Percentiles rank a stretch among this genome's conserved stretches.
phyloP scores from a whole-genome alignment of 2,329 filamentous ascomycete species.

The Bipolaris victoriae region DNA sequence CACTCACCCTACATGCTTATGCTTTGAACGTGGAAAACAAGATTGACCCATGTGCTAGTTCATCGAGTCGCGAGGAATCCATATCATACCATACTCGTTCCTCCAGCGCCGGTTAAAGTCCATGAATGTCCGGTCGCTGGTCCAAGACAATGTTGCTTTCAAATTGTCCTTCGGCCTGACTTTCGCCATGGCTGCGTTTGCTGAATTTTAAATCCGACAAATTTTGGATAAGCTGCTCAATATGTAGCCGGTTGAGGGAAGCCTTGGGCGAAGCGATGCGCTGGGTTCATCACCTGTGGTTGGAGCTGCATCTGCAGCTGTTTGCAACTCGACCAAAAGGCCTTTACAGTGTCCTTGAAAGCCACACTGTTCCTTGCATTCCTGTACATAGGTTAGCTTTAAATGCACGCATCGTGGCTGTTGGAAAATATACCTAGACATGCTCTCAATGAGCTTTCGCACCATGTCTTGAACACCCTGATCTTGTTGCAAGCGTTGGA shows the following conservation, averaged over 20 bases:
- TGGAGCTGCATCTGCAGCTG: constrained; percentile 46
- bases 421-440: constrained; percentile 34
- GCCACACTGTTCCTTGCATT: constrained; percentile 41
- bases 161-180: constrained; percentile 74
- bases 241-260: constrained; percentile 10
- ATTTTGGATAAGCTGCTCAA: constrained; percentile 1
- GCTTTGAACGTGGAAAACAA: constrained; percentile 4
- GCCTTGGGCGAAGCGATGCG: constrained; percentile 30
- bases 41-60: constrained; percentile 47
- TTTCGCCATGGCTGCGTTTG: constrained; percentile 73
- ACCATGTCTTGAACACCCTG: constrained; percentile 37
- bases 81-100: constrained; percentile 56
- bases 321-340: constrained; percentile 47
- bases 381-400: constrained; percentile 39
- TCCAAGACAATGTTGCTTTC: constrained; percentile 67
- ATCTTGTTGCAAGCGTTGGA: constrained; percentile 39
- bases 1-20: constrained; percentile 12
- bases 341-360: constrained; percentile 46
- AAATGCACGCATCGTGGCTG: neutral
- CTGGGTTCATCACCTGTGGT: constrained; percentile 37
- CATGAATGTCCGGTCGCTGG: constrained; percentile 58
- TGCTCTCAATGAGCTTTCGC: constrained; percentile 44
- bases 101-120: constrained; percentile 59
- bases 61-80: constrained; percentile 59
- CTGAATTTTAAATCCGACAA: constrained; percentile 54